Evolutionary conservation across 1,139 yeast species (phyloP), one percentile per base, ranked within the genome.

Genomic region (Magnusiomyces fungicola): DNA sequence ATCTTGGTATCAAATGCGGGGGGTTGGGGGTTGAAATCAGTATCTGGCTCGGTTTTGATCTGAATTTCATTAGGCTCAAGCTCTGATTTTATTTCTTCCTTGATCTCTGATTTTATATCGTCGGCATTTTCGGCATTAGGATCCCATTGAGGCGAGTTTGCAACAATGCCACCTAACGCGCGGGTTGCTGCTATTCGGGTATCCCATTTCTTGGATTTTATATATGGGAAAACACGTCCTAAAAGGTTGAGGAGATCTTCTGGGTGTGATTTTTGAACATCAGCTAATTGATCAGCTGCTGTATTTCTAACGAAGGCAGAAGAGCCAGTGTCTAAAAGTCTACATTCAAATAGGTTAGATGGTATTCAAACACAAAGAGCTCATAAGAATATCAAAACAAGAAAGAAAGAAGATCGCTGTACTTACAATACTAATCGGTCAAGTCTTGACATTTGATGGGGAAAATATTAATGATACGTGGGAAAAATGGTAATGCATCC

Each of bases 281-380:
- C 97, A 2, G 96, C 89, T 58, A 94, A 74, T 68, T 94, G 99
- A 62, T 92, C 97, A 1, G 98, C 98, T 0, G 98, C 99, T 12
- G 97, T 88, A 61, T 87, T 88, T 57, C 98, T 78, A 46, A 94
- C 94, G 64, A 88, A 86, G 37, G 88, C 87, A 5, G 97, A 89
- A 16, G 97, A 88, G 14, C 98, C 98, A 2, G 97, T 87, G 69
- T 94, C 98, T 57, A 94, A 71, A 54, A 92, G 62, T 42, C 62
- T 52, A 30, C 7, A 43, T 4, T 3, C 32, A 21, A 34, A 22
- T 32, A 36, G 44, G 27, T 46, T 5, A 3, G 33, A 22, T 25
- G 18, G n/a, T 7, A 23, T 23, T 34, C 9, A 44, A 41, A 43
- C 10, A 40, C 9, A 39, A 40, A 34, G 25, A 44, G 19, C 33